Evolutionary conservation across 768 basidiomycete species (phyloP).

Genomic region (Boletus coccyginus): DNA sequence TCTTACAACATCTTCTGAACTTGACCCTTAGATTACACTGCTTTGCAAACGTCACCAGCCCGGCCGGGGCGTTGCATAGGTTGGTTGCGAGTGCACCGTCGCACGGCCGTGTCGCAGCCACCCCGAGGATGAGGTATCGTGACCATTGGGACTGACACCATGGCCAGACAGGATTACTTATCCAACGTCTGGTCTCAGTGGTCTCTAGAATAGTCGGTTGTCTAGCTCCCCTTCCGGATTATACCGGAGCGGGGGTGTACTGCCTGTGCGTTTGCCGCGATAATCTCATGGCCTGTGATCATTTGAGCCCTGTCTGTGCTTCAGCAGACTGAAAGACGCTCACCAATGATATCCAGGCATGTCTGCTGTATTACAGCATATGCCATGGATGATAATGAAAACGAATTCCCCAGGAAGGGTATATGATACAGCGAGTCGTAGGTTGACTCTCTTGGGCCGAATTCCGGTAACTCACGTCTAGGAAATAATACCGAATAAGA

Average conservation of each 20-base stretch:
- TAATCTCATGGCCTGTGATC: conserved; percentile 72
- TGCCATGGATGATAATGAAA: conserved; percentile 3
- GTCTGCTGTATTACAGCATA: conserved; percentile 7
- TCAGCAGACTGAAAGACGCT: background rate
- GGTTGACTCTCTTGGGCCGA: background rate
- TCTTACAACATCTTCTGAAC: background rate
- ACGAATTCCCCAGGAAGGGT: conserved; percentile 4
- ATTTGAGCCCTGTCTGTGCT: background rate
- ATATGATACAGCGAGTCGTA: background rate
- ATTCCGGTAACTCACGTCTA: background rate
- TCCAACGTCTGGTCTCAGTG: conserved; percentile 14
- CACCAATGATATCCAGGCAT: conserved; percentile 34
- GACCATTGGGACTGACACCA: background rate
- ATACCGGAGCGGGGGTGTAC: conserved; percentile 71
- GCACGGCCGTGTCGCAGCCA: background rate
- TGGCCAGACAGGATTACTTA: background rate
- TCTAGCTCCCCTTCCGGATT: conserved; percentile 57
- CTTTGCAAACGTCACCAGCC: background rate
- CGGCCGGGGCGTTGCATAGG: background rate
- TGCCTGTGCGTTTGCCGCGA: conserved; percentile 75
- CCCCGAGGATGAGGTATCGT: background rate
- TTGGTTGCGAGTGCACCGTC: background rate
- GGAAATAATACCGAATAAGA: conserved; percentile 11
- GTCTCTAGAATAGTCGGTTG: conserved; percentile 43
- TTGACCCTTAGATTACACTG: background rate